A percentile compares a stretch with the other conserved stretches of the same genome.
Evolutionary conservation across 306 rosid species (phyloP).

Genomic region (Citrullus mucosospermus): DNA sequence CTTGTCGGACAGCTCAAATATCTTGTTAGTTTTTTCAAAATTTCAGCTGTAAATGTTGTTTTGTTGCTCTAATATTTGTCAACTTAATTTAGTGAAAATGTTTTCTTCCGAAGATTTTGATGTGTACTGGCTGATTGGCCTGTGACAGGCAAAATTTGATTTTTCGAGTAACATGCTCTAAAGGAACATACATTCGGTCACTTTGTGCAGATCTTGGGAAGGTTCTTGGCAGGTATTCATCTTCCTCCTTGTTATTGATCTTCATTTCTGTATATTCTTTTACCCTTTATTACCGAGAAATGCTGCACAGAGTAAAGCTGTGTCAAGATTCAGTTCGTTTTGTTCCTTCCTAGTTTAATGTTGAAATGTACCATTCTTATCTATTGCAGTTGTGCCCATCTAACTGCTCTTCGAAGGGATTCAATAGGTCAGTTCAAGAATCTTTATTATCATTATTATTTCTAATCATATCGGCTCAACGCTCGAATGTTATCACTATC

Average conservation of each 20-base stretch:
- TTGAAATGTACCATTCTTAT: background rate
- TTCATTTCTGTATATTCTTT: background rate
- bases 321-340: background rate
- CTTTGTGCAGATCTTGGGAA: slow-evolving; percentile 92
- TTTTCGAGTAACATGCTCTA: slow-evolving; percentile 79
- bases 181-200: slow-evolving; percentile 89
- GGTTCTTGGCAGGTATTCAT: slow-evolving; percentile 74
- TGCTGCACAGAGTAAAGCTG: background rate
- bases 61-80: background rate
- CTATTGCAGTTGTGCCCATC: slow-evolving; percentile 76
- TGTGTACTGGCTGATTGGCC: background rate
- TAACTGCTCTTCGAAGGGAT: slow-evolving; percentile 89
- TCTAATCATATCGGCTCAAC: background rate
- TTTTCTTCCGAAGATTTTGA: background rate
- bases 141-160: slow-evolving; percentile 73
- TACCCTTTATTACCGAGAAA: background rate
- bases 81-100: background rate
- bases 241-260: background rate
- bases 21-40: background rate
- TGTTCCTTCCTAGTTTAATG: background rate
- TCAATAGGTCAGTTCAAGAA: slow-evolving; percentile 57
- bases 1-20: background rate
- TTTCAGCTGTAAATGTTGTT: background rate
- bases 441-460: background rate
- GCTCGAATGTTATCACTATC: background rate